These are phyloP conservation scores for Apiotrichum gamsii DNA, from an alignment of 1,284 basidiomycete species.

Conservation along the genomic window DNA sequence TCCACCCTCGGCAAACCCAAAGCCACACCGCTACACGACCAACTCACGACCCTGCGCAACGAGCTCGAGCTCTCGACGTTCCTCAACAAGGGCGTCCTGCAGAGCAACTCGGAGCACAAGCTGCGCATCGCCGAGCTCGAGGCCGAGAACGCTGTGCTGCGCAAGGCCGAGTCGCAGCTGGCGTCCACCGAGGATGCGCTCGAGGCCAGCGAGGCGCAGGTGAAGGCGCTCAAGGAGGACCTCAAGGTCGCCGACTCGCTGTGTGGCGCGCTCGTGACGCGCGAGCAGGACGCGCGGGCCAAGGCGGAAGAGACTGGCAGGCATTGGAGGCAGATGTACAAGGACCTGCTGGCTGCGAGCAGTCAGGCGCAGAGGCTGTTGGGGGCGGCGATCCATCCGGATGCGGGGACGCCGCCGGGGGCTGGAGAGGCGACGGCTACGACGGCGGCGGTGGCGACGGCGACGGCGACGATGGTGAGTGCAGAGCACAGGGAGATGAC, in stretches of 20 bases:
- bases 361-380: background rate
- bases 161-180: slow-evolving; percentile 29
- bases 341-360: background rate
- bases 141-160: slow-evolving; percentile 30
- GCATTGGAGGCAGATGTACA: slow-evolving; percentile 12
- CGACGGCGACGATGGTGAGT: too few species aligned
- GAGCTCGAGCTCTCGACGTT: slow-evolving; percentile 39
- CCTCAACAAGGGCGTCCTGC: slow-evolving; percentile 39
- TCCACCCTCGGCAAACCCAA: too few species aligned
- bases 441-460: too few species aligned
- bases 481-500: too few species aligned
- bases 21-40: too few species aligned
- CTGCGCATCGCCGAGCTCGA: slow-evolving; percentile 31
- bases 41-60: slow-evolving; percentile 6
- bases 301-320: slow-evolving; percentile 2
- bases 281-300: background rate
- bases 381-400: background rate
- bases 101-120: slow-evolving; percentile 33
- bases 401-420: too few species aligned
- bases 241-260: slow-evolving; percentile 1
- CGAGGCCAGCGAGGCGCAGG: slow-evolving; percentile 13
- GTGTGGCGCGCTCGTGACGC: background rate
- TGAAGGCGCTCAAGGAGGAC: slow-evolving; percentile 1
- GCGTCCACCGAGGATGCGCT: slow-evolving; percentile 31
- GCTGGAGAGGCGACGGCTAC: too few species aligned